Base-by-base conservation (phyloP, 73 alveolate genomes). In the Paramecium bursaria region DNA sequence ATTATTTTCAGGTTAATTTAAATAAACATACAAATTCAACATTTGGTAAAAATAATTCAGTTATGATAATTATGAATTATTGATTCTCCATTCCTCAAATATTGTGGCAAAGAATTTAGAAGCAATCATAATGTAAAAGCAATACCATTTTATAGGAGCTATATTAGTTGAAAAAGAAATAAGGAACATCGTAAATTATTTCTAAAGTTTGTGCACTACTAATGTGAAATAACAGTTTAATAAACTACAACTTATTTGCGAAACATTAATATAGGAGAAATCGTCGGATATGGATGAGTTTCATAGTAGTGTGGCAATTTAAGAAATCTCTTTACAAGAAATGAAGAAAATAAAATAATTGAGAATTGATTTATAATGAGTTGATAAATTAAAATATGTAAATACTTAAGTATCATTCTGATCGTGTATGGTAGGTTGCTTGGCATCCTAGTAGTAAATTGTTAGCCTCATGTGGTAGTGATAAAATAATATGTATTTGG, bases 401-500 rank as follows among this genome's bases (percentile, higher is more conserved):
- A 57, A 26, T 57, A 26, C 31, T 57, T 11, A 57, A 57, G 49
- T 33, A 13, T 9, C 99, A 95, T 88, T 88, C 79, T 23, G 98
- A 94, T 57, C 85, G 97, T 73, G 89, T 90, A 5, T 95, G 99
- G 99, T 82, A 94, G 50, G 85, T 90, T 7, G 88, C 88, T 74
- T 95, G 96, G 93, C 94, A 90, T 50, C 98, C 99, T 17, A 10
- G 46, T 13, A 88, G 94, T 17, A 48, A 49, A 13, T 31, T 91
- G 5, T 85, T 96, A 73, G 98, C 99, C 3, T 82, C 98, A 15
- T 86, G 96, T 74, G 94, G 98, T 5, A 75, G 92, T 15, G 99
- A 96, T 85, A 92, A 94, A 74, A 85, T 52, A 48, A 92, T 96
- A 47, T 73, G 86, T 21, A 80, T 96, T 22, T 96, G 98, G 98